These are phyloP conservation scores for Fusarium acutatum DNA, from an alignment of 2,329 filamentous ascomycete species.

Conservation along the genomic window DNA sequence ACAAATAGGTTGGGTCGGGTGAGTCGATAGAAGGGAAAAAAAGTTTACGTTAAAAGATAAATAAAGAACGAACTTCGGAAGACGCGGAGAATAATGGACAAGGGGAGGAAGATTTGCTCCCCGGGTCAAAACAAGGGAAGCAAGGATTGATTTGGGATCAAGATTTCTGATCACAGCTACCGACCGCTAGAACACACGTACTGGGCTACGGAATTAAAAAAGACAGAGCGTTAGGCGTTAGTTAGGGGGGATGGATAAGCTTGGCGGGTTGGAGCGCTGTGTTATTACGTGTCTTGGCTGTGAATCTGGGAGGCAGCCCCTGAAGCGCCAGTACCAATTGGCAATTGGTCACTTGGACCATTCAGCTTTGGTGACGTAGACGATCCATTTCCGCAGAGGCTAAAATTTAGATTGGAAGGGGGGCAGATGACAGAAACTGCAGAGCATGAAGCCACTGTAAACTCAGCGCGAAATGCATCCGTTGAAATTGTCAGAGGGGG, in stretches of 20 bases:
- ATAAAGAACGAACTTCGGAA: slow-evolving; percentile 3
- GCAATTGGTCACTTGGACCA: neutral
- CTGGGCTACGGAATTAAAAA: neutral
- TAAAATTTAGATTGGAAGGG: slow-evolving; percentile 5
- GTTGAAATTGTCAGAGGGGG: neutral
- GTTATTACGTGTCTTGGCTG: slow-evolving; percentile 4
- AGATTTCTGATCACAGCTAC: neutral
- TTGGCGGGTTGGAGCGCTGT: neutral
- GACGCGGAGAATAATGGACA: slow-evolving; percentile 15
- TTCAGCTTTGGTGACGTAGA: slow-evolving; percentile 15
- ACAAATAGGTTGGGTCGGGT: neutral
- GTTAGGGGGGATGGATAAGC: neutral
- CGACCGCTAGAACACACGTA: neutral
- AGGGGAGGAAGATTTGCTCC: no score
- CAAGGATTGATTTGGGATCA: neutral
- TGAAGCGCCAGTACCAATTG: neutral
- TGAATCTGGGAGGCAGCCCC: neutral
- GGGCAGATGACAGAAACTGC: neutral
- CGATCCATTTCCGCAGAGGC: neutral
- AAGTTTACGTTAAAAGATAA: neutral
- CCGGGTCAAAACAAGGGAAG: neutral
- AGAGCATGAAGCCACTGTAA: neutral
- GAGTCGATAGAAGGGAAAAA: neutral
- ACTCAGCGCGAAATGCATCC: rapidly evolving
- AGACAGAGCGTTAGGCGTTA: neutral